Conservation (phyloP, 768 basidiomycete species). For the Exsudoporus frostii region DNA sequence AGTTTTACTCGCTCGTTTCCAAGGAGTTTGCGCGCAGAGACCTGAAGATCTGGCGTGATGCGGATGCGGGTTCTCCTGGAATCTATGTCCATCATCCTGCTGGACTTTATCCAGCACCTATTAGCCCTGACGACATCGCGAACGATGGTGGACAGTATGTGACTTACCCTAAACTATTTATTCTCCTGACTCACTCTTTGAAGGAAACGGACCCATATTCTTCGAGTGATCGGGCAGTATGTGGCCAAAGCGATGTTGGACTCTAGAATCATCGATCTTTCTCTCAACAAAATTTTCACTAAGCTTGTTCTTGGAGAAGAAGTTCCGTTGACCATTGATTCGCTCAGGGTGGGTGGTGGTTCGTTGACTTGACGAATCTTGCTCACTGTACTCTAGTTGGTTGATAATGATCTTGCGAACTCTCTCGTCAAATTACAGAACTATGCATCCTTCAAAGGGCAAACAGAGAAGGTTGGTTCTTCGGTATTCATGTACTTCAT, state of each 20-base stretch:
- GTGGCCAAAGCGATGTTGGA: slow-evolving; percentile 96
- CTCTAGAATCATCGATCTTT: slow-evolving; percentile 94
- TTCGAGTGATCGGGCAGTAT: slow-evolving; percentile 91
- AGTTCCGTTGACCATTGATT: slow-evolving; percentile 78
- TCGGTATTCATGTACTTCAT: neutral
- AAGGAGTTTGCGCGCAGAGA: slow-evolving; percentile 90
- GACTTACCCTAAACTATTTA: neutral
- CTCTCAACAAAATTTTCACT: slow-evolving; percentile 93
- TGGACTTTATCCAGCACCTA: slow-evolving; percentile 88
- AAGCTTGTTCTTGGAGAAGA: slow-evolving; percentile 86
- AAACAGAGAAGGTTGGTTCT: slow-evolving; percentile 52
- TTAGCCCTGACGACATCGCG: slow-evolving; percentile 62
- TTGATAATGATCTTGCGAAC: slow-evolving; percentile 82
- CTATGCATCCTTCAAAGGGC: slow-evolving; percentile 50
- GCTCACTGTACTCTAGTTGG: slow-evolving; percentile 47
- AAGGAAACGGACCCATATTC: slow-evolving; percentile 82
- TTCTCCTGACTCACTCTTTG: slow-evolving; percentile 1
- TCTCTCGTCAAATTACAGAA: slow-evolving; percentile 79
- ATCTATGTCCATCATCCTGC: slow-evolving; percentile 78
- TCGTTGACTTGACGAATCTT: neutral
- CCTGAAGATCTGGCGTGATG: slow-evolving; percentile 89
- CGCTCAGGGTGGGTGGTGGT: slow-evolving; percentile 63
- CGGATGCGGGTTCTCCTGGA: slow-evolving; percentile 58
- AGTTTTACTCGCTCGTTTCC: slow-evolving; percentile 97
- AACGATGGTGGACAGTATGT: slow-evolving; percentile 76